Evolutionary conservation across 805 yeast species (phyloP).

Genomic region (Barnettozyma californica): DNA sequence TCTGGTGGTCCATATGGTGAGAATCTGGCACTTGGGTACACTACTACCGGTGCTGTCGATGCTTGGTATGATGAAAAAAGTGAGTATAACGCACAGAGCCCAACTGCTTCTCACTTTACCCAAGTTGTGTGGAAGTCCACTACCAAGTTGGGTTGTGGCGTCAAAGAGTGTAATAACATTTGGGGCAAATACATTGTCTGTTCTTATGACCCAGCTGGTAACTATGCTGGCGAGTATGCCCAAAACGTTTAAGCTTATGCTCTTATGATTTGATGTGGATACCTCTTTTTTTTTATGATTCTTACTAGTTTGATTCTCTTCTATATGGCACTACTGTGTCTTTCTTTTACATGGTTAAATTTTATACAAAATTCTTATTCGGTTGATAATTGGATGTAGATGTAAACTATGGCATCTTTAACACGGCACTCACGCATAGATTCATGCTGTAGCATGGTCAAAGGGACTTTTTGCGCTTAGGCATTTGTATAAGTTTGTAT

Average conservation of each 20-base stretch:
- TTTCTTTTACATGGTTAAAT: neutral
- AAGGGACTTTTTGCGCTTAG: too few relatives aligned
- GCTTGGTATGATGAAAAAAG: conserved; percentile 76
- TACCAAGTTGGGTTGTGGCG: conserved; percentile 71
- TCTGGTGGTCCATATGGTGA: conserved; percentile 76
- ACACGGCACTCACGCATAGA: too few relatives aligned
- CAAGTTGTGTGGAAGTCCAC: conserved; percentile 76
- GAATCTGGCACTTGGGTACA: conserved; percentile 72
- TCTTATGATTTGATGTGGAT: neutral
- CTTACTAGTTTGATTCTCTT: neutral
- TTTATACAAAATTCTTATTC: too few relatives aligned
- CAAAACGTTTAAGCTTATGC: conserved; percentile 21
- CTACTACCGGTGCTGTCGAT: conserved; percentile 47
- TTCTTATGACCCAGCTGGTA: conserved; percentile 73
- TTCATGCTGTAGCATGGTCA: neutral
- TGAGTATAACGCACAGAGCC: conserved; percentile 46
- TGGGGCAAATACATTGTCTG: conserved; percentile 67
- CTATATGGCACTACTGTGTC: neutral
- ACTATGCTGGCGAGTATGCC: conserved; percentile 49
- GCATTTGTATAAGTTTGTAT: neutral
- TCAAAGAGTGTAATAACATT: conserved; percentile 50
- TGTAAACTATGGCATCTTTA: too few relatives aligned
- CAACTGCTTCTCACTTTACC: conserved; percentile 75
- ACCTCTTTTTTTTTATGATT: conserved; percentile 5
- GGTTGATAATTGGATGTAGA: neutral